Conservation (phyloP, 2,329 filamentous ascomycete species). For the Aspergillus tanneri region DNA sequence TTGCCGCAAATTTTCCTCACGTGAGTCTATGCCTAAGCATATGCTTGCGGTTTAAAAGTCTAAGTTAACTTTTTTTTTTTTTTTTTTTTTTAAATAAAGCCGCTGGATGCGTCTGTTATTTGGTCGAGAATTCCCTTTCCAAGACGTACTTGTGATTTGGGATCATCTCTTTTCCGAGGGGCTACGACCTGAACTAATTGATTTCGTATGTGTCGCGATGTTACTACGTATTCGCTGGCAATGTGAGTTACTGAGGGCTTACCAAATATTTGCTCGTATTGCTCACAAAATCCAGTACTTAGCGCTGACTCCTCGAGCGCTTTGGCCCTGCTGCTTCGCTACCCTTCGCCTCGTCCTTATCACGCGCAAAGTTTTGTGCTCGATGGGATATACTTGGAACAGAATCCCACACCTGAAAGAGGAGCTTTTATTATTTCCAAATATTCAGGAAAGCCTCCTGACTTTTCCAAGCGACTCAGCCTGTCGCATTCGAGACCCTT, state of each 20-base stretch:
- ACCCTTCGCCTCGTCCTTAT: constrained; percentile 66
- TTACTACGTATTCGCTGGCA: constrained; percentile 88
- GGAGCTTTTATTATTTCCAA: constrained; percentile 47
- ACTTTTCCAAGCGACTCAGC: constrained; percentile 26
- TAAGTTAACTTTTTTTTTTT: too few relatives aligned
- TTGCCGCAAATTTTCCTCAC: constrained; percentile 97
- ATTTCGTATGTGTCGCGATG: constrained; percentile 93
- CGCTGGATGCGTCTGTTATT: constrained; percentile 94
- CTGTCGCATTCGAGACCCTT: constrained; percentile 22
- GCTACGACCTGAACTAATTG: constrained; percentile 73
- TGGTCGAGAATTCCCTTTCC: constrained; percentile 87
- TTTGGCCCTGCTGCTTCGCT: constrained; percentile 77
- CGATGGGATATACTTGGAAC: constrained; percentile 66
- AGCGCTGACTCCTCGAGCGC: constrained; percentile 85
- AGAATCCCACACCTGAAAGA: constrained; percentile 44
- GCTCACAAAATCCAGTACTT: constrained; percentile 58
- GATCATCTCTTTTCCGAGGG: constrained; percentile 88
- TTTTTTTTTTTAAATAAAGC: constrained; percentile 17
- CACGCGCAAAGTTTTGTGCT: constrained; percentile 77
- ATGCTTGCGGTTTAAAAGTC: background rate
- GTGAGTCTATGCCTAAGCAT: constrained; percentile 49
- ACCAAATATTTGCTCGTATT: constrained; percentile 11
- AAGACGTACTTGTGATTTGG: constrained; percentile 82
- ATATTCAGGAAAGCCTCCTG: constrained; percentile 48
- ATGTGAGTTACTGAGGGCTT: constrained; percentile 53